These are phyloP conservation scores for Hsuehochloa calcarea DNA, from an alignment of 176 grass and related monocot species.

Conservation along the genomic window DNA sequence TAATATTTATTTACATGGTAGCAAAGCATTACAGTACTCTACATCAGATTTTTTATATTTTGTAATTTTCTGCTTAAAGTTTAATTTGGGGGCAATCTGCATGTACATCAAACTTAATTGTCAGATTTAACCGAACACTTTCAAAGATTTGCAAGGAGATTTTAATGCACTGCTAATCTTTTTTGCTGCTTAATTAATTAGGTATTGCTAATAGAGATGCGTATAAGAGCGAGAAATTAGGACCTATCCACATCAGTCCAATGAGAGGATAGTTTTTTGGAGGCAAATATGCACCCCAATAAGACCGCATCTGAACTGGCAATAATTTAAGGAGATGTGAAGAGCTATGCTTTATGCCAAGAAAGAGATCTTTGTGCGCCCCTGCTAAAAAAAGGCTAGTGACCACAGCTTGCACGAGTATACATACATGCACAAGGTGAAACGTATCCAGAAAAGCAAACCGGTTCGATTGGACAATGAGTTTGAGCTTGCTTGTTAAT, in stretches of 20 bases:
- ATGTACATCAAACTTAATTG: neutral
- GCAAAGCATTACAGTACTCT: neutral
- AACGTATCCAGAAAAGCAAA: neutral
- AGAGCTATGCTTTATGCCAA: slow-evolving; percentile 14
- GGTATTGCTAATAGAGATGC: slow-evolving; percentile 6
- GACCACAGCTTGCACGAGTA: slow-evolving; percentile 5
- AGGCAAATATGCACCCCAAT: slow-evolving; percentile 3
- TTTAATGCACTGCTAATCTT: neutral
- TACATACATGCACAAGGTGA: neutral
- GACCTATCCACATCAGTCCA: slow-evolving; percentile 51
- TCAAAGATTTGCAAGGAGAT: neutral
- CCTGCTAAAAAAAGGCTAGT: slow-evolving; percentile 21
- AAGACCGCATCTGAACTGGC: slow-evolving; percentile 7
- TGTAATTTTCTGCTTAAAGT: neutral
- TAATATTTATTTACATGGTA: neutral
- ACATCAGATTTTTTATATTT: neutral
- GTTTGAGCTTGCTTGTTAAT: neutral
- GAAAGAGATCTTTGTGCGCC: slow-evolving; percentile 29
- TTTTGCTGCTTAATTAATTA: neutral
- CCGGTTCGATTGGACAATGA: neutral
- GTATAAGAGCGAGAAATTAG: neutral
- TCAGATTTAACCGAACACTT: neutral
- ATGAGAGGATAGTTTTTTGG: slow-evolving; percentile 3
- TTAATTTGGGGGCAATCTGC: neutral
- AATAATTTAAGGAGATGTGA: slow-evolving; percentile 1